phyloP scores from a whole-genome alignment of 495 filamentous ascomycete genomes.

The Hyphodiscus hymeniophilus region DNA sequence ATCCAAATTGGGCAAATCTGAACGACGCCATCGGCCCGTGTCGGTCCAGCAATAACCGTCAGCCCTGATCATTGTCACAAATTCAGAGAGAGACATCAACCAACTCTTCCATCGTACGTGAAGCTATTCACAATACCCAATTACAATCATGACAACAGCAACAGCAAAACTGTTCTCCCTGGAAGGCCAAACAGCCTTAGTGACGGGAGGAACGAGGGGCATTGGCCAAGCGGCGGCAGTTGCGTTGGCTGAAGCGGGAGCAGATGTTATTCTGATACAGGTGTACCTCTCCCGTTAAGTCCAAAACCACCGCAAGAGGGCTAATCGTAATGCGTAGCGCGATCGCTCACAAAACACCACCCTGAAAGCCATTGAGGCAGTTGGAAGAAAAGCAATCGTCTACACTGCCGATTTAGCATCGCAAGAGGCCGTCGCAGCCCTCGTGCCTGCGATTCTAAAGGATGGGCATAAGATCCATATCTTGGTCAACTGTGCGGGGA shows the following conservation, averaged over 20 bases:
- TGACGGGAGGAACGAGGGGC: constrained; percentile 83
- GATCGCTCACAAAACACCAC: constrained; percentile 59
- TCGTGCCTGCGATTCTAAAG: constrained; percentile 52
- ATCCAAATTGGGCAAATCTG: no score
- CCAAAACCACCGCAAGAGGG: neutral
- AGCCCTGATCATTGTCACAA: no score
- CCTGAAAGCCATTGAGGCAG: constrained; percentile 47
- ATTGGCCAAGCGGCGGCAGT: constrained; percentile 82
- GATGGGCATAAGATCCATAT: constrained; percentile 56
- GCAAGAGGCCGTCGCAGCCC: constrained; percentile 44
- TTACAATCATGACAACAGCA: constrained; percentile 10
- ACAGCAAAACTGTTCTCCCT: constrained; percentile 40
- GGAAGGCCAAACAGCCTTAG: constrained; percentile 64
- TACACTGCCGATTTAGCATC: constrained; percentile 69
- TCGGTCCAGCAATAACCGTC: no score
- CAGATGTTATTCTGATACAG: constrained; percentile 69
- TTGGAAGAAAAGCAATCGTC: constrained; percentile 61
- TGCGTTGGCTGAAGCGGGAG: constrained; percentile 74
- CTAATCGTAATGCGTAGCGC: constrained; percentile 34
- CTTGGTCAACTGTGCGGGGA: constrained; percentile 79
- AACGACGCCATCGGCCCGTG: no score
- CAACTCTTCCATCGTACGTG: no score
- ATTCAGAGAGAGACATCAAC: no score
- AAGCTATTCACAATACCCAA: neutral
- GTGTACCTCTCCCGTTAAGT: constrained; percentile 23